A percentile compares a stretch with the other conserved stretches of the same genome.
These are phyloP conservation scores for Starmerella geochares DNA, from an alignment of 805 yeast species.

Conservation along the genomic window DNA sequence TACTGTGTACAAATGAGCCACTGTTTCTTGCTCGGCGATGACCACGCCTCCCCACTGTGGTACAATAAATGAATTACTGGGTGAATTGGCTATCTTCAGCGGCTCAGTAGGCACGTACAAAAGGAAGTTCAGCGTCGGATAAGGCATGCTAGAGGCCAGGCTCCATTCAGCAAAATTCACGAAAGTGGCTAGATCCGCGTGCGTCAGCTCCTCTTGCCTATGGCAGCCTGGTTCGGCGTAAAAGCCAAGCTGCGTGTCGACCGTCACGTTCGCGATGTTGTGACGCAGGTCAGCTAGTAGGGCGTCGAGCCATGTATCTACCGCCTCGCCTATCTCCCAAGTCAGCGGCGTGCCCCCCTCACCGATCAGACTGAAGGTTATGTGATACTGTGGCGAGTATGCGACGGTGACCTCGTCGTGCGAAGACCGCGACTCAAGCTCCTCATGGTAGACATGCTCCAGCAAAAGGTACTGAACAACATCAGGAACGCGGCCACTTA, in stretches of 20 bases:
- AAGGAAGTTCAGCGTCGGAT: slow-evolving; percentile 63
- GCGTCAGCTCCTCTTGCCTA: slow-evolving; percentile 33
- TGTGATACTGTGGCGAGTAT: slow-evolving; percentile 56
- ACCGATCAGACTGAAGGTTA: slow-evolving; percentile 63
- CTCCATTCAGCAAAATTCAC: slow-evolving; percentile 84
- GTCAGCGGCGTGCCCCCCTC: slow-evolving; percentile 48
- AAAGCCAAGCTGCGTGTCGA: slow-evolving; percentile 70
- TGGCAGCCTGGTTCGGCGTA: slow-evolving; percentile 38
- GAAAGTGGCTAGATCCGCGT: slow-evolving; percentile 57
- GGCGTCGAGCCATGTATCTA: slow-evolving; percentile 43
- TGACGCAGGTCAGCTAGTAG: slow-evolving; percentile 42
- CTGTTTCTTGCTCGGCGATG: slow-evolving; percentile 37
- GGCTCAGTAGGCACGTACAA: slow-evolving; percentile 56
- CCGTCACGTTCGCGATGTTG: slow-evolving; percentile 58
- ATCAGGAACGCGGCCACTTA: slow-evolving; percentile 53
- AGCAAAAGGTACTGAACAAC: slow-evolving; percentile 45
- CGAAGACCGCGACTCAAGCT: background rate
- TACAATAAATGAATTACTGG: slow-evolving; percentile 54
- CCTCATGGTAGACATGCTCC: slow-evolving; percentile 39
- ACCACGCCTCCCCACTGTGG: slow-evolving; percentile 88
- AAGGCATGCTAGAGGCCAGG: slow-evolving; percentile 43
- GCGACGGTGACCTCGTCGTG: slow-evolving; percentile 32
- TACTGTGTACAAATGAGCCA: slow-evolving; percentile 25
- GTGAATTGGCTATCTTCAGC: slow-evolving; percentile 38
- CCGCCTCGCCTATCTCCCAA: slow-evolving; percentile 62